phyloP scores from a whole-genome alignment of 78 protist genomes.

The Guillardia theta region DNA sequence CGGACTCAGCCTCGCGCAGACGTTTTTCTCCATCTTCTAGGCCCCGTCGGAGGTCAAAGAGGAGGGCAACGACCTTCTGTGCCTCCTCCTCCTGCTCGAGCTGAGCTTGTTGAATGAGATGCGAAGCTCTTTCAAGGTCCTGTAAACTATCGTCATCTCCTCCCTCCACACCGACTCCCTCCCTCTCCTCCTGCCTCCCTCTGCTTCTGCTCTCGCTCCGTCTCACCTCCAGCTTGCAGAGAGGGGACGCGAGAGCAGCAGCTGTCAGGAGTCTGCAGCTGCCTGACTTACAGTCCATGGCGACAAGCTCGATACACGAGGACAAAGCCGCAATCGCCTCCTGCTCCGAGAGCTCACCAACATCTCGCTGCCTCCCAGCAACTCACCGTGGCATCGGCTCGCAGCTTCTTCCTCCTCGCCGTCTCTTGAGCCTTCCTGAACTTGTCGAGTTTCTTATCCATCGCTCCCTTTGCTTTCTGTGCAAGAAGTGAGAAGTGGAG shows the following conservation, averaged over 20 bases:
- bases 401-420: background rate
- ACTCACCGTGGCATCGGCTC: background rate
- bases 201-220: background rate
- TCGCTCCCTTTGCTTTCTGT: background rate
- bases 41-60: background rate
- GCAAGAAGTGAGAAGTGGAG: background rate
- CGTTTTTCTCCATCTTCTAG: background rate
- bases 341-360: too few species aligned
- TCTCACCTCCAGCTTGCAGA: background rate
- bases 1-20: background rate
- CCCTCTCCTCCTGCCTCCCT: background rate
- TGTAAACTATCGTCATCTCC: background rate
- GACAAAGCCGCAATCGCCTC: background rate
- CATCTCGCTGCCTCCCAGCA: too few species aligned
- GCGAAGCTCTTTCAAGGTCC: background rate
- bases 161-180: background rate
- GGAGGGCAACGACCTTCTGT: background rate
- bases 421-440: background rate
- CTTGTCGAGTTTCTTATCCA: background rate
- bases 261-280: background rate
- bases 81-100: background rate
- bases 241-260: background rate
- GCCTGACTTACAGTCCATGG: background rate
- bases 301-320: background rate
- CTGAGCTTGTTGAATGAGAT: too few species aligned